Evolutionary conservation across 116 monocot genomes (phyloP).

Genomic region (Phalaenopsis hybrid): DNA sequence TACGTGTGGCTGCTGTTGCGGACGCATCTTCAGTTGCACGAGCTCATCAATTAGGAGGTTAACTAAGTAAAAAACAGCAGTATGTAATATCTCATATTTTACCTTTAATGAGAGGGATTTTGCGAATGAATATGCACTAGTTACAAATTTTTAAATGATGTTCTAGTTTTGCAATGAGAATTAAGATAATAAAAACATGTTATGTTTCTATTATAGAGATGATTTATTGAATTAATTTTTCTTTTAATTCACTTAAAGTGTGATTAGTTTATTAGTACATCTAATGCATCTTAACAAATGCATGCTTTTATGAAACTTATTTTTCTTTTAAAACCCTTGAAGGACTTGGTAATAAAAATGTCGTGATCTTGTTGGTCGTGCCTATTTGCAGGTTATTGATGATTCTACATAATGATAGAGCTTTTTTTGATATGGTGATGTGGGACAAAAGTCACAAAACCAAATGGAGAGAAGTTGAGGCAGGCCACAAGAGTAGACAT

Average conservation of each 20-base stretch:
- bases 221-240: not conserved
- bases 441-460: no score
- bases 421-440: no score
- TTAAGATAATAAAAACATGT: not conserved
- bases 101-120: not conserved
- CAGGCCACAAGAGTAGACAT: no score
- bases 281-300: not conserved
- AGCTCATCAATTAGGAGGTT: slow-evolving; percentile 76
- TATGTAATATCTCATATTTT: slow-evolving; percentile 27
- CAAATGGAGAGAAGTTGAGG: no score
- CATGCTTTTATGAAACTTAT: not conserved
- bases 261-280: not conserved
- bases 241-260: not conserved
- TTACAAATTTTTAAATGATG: no score
- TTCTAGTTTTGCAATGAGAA: no score
- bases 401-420: no score
- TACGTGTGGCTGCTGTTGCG: slow-evolving; percentile 93
- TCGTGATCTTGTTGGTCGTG: no score
- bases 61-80: slow-evolving; percentile 57
- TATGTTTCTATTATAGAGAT: not conserved
- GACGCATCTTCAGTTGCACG: slow-evolving; percentile 93
- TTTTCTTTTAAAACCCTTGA: not conserved
- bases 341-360: not conserved
- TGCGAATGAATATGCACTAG: not conserved
- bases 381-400: no score